These are phyloP conservation scores for Petrea volubilis DNA, from an alignment of 257 asterid genomes.

Conservation along the genomic window DNA sequence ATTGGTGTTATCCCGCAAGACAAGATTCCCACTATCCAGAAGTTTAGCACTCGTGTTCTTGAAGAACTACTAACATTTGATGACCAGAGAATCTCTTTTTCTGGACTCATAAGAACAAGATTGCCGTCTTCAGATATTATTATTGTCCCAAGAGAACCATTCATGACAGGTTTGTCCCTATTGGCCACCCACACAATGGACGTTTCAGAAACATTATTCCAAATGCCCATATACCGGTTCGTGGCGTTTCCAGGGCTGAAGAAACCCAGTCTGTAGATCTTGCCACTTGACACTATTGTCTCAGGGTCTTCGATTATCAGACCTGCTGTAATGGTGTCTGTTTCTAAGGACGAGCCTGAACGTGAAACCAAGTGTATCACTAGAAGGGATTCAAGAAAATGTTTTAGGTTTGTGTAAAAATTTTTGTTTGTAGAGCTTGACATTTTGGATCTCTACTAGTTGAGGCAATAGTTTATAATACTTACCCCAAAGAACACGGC, in stretches of 20 bases:
- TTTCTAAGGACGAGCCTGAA: constrained; percentile 26
- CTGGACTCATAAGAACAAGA: constrained; percentile 29
- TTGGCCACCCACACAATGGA: constrained; percentile 53
- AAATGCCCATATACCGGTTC: constrained; percentile 44
- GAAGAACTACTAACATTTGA: constrained; percentile 27
- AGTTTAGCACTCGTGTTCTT: constrained; percentile 38
- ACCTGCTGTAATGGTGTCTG: constrained; percentile 27
- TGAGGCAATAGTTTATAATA: neutral
- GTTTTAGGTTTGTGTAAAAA: neutral
- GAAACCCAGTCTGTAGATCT: constrained; percentile 38
- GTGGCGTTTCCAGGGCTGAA: constrained; percentile 36
- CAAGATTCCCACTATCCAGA: constrained; percentile 41
- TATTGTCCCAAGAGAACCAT: constrained; percentile 34
- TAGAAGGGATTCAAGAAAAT: constrained; percentile 19
- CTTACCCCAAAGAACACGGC: neutral
- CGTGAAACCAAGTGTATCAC: constrained; percentile 1
- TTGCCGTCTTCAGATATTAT: constrained; percentile 46
- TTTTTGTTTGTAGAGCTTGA: neutral
- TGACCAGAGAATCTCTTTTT: constrained; percentile 38
- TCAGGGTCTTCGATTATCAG: constrained; percentile 28
- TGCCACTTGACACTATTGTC: constrained; percentile 34
- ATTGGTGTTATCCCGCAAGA: constrained; percentile 29
- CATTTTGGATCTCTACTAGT: neutral
- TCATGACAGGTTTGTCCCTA: constrained; percentile 33
- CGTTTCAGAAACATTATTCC: constrained; percentile 27